phyloP scores from a whole-genome alignment of 2,329 filamentous ascomycete species.

The Paecilomyces formosus region DNA sequence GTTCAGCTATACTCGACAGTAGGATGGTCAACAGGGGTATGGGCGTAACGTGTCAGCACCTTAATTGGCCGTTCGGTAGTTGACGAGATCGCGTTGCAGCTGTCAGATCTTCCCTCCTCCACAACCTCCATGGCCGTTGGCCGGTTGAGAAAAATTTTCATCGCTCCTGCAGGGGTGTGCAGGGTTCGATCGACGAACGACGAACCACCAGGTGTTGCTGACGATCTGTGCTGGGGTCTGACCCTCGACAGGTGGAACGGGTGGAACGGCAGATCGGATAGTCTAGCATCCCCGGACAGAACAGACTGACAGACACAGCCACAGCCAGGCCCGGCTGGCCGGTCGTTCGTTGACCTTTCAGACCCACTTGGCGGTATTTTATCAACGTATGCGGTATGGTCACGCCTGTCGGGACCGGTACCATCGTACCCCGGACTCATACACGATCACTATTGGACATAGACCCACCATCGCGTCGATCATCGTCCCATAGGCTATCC shows the following conservation, averaged over 20 bases:
- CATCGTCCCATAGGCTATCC: not conserved
- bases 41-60: not conserved
- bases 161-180: not conserved
- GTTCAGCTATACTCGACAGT: not conserved
- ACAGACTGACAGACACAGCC: not conserved
- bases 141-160: not conserved
- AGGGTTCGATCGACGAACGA: not conserved
- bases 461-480: not conserved
- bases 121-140: not conserved
- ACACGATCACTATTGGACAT: too few relatives aligned
- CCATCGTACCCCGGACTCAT: not conserved
- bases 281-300: not conserved
- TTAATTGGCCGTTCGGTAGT: not conserved
- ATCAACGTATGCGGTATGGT: not conserved
- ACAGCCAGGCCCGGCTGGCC: not conserved
- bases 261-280: not conserved
- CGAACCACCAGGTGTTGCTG: not conserved
- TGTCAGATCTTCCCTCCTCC: not conserved
- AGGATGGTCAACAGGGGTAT: not conserved
- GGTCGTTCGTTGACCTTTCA: not conserved
- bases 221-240: not conserved
- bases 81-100: not conserved
- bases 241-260: too few relatives aligned
- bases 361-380: not conserved
- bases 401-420: not conserved